These are phyloP conservation scores for Aspergillus intermedius DNA, from an alignment of 2,329 filamentous ascomycete species.

Conservation along the genomic window DNA sequence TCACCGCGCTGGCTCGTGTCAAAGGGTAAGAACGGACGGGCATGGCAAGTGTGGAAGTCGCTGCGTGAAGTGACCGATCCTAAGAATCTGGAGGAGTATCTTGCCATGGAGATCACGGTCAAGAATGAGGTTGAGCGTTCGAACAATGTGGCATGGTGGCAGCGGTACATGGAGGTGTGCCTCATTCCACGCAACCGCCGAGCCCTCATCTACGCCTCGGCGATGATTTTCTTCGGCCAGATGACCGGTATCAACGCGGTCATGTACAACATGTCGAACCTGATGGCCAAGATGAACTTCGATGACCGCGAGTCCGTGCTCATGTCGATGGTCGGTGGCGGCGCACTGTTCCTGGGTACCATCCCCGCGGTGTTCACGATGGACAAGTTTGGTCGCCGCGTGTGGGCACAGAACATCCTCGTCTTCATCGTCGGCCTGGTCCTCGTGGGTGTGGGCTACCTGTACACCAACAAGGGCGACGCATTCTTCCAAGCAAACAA, in stretches of 20 bases:
- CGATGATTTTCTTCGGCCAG: slow-evolving; percentile 65
- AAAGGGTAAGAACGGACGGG: slow-evolving; percentile 54
- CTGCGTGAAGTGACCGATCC: slow-evolving; percentile 55
- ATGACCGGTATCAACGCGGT: slow-evolving; percentile 65
- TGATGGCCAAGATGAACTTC: slow-evolving; percentile 65
- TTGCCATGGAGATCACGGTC: slow-evolving; percentile 62
- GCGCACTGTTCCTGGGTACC: slow-evolving; percentile 59
- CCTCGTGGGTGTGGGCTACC: slow-evolving; percentile 59
- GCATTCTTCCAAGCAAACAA: slow-evolving; percentile 14
- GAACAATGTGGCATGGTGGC: slow-evolving; percentile 39
- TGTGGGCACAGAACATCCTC: slow-evolving; percentile 68
- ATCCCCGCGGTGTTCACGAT: slow-evolving; percentile 64
- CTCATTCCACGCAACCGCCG: slow-evolving; percentile 62
- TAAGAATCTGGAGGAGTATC: slow-evolving; percentile 63
- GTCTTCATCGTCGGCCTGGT: slow-evolving; percentile 65
- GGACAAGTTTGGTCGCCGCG: slow-evolving; percentile 65
- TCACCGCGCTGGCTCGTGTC: slow-evolving; percentile 64
- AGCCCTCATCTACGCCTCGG: slow-evolving; percentile 60
- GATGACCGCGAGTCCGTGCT: slow-evolving; percentile 57
- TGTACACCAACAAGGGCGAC: slow-evolving; percentile 39
- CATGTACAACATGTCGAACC: slow-evolving; percentile 64
- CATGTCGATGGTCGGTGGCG: slow-evolving; percentile 69
- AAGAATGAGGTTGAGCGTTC: slow-evolving; percentile 51
- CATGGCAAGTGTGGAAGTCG: slow-evolving; percentile 65
- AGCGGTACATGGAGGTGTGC: slow-evolving; percentile 66